These are phyloP conservation scores for Fraxinus albicans DNA, from an alignment of 305 asterid genomes.

Conservation along the genomic window DNA sequence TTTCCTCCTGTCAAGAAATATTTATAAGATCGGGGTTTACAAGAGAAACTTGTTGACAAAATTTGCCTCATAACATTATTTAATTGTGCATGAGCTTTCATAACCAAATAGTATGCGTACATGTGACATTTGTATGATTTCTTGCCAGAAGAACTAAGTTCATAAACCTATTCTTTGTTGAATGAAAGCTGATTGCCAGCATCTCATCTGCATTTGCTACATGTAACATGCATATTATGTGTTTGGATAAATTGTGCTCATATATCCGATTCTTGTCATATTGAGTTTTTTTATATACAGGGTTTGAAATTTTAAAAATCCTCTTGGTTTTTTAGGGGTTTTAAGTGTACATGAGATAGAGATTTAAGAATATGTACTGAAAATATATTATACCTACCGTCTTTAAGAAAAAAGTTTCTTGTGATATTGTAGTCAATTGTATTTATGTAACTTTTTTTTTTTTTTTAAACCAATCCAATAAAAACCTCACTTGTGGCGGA, in stretches of 20 bases:
- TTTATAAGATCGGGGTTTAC: background rate
- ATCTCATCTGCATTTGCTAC: background rate
- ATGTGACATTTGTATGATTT: no score
- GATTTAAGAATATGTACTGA: no score
- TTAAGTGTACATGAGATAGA: no score
- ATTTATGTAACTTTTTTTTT: constrained; percentile 1
- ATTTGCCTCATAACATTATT: background rate
- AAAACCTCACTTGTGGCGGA: no score
- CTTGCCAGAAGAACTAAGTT: background rate
- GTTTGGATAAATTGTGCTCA: background rate
- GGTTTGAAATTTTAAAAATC: no score
- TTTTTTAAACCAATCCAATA: no score
- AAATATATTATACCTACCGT: background rate
- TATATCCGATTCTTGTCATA: background rate
- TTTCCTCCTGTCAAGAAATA: background rate
- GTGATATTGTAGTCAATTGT: constrained; percentile 3
- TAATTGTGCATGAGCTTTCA: background rate
- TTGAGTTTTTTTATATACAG: no score
- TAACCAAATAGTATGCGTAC: no score
- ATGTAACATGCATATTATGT: background rate
- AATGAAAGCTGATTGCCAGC: no score
- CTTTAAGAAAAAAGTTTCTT: background rate
- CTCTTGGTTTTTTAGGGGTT: no score
- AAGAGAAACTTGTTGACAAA: background rate
- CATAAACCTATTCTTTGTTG: no score